A percentile compares a stretch with the other conserved stretches of the same genome.
Conservation (phyloP, 2,329 filamentous ascomycete genomes). For the Helotiales sp. region DNA sequence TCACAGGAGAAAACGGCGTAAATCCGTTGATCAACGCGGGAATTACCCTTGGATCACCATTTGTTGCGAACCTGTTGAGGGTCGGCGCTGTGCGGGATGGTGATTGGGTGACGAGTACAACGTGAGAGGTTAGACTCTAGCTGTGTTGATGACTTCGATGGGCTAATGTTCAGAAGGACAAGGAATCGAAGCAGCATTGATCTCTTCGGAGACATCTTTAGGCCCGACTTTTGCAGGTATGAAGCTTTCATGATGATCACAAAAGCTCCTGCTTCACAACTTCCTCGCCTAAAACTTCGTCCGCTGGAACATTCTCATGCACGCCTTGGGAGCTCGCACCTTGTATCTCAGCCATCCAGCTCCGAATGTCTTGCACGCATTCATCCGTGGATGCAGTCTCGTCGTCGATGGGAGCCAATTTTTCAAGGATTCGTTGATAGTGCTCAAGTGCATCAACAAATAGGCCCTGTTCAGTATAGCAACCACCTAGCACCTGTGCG, state of each 20-base stretch:
- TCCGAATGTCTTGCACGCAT: not conserved
- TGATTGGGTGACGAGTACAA: not conserved
- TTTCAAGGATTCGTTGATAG: not conserved
- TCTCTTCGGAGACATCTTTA: too few relatives aligned
- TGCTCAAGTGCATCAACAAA: not conserved
- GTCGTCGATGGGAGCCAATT: not conserved
- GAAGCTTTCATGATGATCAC: too few relatives aligned
- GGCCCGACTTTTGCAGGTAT: too few relatives aligned
- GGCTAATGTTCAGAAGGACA: too few relatives aligned
- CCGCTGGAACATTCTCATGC: too few relatives aligned
- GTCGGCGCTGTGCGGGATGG: not conserved
- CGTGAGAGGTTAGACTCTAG: not conserved
- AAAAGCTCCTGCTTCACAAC: not conserved
- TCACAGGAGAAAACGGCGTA: not conserved
- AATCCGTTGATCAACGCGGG: not conserved
- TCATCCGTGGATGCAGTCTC: not conserved
- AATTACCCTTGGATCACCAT: not conserved
- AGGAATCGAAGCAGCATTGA: too few relatives aligned
- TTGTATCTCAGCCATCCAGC: not conserved
- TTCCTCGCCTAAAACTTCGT: not conserved
- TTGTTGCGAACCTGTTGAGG: not conserved
- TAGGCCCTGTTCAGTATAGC: constrained; percentile 1
- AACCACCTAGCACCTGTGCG: not conserved
- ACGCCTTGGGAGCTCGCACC: too few relatives aligned
- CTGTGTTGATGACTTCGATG: too few relatives aligned